Conservation (phyloP, 169 alveolate species). For the Pseudocohnilembus persalinus region DNA sequence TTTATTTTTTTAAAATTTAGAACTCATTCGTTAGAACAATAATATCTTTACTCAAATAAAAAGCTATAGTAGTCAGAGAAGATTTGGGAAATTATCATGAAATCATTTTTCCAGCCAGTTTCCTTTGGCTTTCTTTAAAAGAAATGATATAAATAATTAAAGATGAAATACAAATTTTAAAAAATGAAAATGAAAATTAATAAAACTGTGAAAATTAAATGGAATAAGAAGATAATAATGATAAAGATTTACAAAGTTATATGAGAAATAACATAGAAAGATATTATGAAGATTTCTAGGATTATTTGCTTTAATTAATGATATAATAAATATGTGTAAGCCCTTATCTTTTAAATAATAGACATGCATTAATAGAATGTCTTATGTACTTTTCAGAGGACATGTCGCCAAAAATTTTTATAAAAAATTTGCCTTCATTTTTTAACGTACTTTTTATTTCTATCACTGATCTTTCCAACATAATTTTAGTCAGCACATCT, state of each 20-base stretch:
- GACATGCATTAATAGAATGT: background rate
- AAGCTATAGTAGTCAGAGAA: background rate
- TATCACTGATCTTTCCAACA: slow-evolving; percentile 6
- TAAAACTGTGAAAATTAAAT: too few species aligned
- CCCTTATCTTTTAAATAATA: background rate
- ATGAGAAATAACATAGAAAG: background rate
- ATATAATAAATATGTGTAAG: background rate
- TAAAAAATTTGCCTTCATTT: background rate
- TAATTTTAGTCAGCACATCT: background rate
- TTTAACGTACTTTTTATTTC: slow-evolving; percentile 14
- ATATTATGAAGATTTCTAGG: background rate
- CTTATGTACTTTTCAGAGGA: background rate
- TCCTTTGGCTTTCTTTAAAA: background rate
- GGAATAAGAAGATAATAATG: background rate
- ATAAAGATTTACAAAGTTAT: background rate
- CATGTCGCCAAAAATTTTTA: background rate
- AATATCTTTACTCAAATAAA: too few species aligned
- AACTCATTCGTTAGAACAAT: background rate
- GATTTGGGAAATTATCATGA: background rate
- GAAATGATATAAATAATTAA: too few species aligned
- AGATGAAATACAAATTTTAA: background rate
- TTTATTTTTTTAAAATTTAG: background rate
- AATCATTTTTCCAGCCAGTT: background rate
- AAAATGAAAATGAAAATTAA: background rate
- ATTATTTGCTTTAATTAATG: too few species aligned